Evolutionary conservation across 2,329 filamentous ascomycete genomes (phyloP).

Genomic region (Byssothecium circinans): DNA sequence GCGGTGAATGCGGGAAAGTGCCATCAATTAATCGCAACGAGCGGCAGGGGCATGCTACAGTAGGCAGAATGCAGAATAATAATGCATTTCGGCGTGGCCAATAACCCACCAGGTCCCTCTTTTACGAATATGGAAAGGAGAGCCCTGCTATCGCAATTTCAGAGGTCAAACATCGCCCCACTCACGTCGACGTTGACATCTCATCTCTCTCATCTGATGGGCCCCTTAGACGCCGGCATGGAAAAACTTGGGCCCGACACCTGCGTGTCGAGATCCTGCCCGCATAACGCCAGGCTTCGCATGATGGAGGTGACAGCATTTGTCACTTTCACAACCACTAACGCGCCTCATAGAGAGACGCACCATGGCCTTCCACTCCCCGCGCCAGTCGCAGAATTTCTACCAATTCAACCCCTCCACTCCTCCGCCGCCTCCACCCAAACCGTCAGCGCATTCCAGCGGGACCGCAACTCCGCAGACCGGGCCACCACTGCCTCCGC

Average conservation of each 20-base stretch:
- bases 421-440: conserved; percentile 52
- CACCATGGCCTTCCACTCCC: conserved; percentile 43
- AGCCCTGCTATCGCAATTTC: conserved; percentile 2
- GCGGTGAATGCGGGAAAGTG: too few species aligned
- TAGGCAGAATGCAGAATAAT: too few species aligned
- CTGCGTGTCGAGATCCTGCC: background rate
- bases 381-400: conserved; percentile 41
- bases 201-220: too few species aligned
- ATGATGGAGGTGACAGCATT: conserved; percentile 1
- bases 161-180: too few species aligned
- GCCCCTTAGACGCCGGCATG: background rate
- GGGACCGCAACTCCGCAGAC: conserved; percentile 45
- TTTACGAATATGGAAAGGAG: conserved; percentile 5
- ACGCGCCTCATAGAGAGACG: too few species aligned
- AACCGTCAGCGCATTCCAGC: conserved; percentile 46
- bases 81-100: too few species aligned
- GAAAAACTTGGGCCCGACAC: background rate
- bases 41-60: background rate
- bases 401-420: conserved; percentile 49
- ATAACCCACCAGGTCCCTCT: background rate
- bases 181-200: too few species aligned
- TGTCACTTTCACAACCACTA: conserved; percentile 1
- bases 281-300: background rate
- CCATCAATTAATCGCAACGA: background rate
- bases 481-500: conserved; percentile 50